phyloP scores from a whole-genome alignment of 192 early-diverging fungal species.

The Backusella circina region DNA sequence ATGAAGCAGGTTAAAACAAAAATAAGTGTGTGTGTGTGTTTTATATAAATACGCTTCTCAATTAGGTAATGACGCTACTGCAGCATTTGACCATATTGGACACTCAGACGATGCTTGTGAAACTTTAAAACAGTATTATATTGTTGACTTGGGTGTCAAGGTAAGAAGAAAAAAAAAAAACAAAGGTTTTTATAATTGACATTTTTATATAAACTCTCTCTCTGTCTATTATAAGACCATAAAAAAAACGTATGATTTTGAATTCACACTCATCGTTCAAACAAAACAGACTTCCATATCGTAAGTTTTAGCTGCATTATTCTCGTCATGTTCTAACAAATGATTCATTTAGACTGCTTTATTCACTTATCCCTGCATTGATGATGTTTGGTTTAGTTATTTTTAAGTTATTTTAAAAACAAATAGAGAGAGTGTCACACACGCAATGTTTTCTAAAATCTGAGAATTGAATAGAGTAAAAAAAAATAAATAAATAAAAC shows the following conservation, averaged over 20 bases:
- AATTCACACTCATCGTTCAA: not conserved
- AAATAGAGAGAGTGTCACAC: not conserved
- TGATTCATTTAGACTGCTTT: not conserved
- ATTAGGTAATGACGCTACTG: constrained; percentile 76
- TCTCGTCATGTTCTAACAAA: not conserved
- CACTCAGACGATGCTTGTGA: constrained; percentile 91
- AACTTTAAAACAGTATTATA: constrained; percentile 42
- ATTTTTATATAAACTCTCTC: too few relatives aligned
- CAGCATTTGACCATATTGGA: constrained; percentile 92
- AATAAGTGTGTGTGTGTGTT: too few relatives aligned
- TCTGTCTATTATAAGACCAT: not conserved
- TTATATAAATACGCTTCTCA: too few relatives aligned
- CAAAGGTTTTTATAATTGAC: too few relatives aligned
- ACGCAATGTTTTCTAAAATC: not conserved
- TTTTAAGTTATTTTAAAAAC: not conserved
- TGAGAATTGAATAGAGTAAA: too few relatives aligned
- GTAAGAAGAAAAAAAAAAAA: constrained; percentile 11
- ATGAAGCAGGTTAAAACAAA: not conserved
- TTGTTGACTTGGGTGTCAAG: constrained; percentile 22
- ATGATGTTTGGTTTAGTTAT: not conserved
- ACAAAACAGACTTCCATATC: not conserved
- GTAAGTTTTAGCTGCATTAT: not conserved
- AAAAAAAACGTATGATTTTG: not conserved
- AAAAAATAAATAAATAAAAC: too few relatives aligned
- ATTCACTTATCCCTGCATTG: not conserved